phyloP scores from a whole-genome alignment of 176 grass and related monocot genomes.

The Oryza coarctata region DNA sequence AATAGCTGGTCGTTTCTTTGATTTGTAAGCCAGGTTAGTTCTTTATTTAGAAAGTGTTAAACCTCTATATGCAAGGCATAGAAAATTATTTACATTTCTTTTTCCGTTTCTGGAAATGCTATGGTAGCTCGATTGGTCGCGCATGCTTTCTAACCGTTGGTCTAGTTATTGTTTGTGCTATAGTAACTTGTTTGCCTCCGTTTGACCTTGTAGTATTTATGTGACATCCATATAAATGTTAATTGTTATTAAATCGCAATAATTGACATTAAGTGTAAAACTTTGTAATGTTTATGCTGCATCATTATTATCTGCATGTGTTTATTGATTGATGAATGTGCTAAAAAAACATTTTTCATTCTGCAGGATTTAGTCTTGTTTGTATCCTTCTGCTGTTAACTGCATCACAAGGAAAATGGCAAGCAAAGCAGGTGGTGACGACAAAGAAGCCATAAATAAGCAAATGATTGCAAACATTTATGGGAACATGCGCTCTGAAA shows the following conservation, averaged over 20 bases:
- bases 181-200: not conserved
- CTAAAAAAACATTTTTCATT: not conserved
- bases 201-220: not conserved
- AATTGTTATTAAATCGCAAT: not conserved
- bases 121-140: not conserved
- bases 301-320: not conserved
- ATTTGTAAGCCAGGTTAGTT: not conserved
- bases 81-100: not conserved
- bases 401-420: conserved; percentile 50
- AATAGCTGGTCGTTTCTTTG: not conserved
- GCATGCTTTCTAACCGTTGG: not conserved
- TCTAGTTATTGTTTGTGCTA: not conserved
- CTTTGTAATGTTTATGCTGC: not conserved
- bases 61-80: not conserved
- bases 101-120: not conserved
- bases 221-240: not conserved
- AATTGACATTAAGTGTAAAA: not conserved
- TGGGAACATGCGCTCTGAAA: conserved; percentile 67
- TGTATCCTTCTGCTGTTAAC: not conserved
- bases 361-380: not conserved
- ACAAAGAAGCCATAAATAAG: conserved; percentile 59
- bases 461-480: conserved; percentile 72
- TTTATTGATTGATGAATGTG: not conserved
- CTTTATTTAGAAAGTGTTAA: not conserved
- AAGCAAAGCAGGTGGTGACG: conserved; percentile 37